Evolutionary conservation across 1,284 basidiomycete species (phyloP), one percentile per base, ranked within the genome.

Genomic region (Rhodotorula sp.): DNA sequence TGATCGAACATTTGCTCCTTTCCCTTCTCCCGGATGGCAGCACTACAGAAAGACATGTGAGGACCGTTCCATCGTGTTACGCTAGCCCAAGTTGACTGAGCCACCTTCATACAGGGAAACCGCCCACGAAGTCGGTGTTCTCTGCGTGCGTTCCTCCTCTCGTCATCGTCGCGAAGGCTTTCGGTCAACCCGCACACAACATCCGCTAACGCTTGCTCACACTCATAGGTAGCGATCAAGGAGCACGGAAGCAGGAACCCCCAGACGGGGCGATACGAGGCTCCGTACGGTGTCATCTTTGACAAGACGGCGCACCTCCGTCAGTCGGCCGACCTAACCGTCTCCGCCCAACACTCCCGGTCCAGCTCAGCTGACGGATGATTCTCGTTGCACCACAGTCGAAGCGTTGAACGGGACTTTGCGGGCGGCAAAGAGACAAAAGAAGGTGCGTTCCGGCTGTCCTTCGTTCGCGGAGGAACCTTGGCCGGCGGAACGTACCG

Each of bases 351-450:
- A 15, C 20, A 5, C 5, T 23, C 5, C 16, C 39, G 5, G 21
- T 43, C 7, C 7, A 20, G 16, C 23, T 52, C 8, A n/a, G 29
- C 34, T 15, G 29, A n/a, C 67, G 47, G 56, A 68, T 34, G 16
- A 3, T 6, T 4, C 12, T 0, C 21, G 7, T 12, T 15, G 16
- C 0, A 29, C 26, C 5, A 43, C 64, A 76, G 72, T 76, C 15
- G 75, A 76, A 59, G 75, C 75, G 6, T 57, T 76, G 23, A 76
- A 76, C 48, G 75, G 75, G 6, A 76, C 75, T 0, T 48, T 76
- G 18, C 46, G 75, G 18, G 64, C 75, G 3, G 75, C 73, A 6
- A 76, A 76, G 65, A 51, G 75, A 5, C 72, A 72, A 34, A 72
- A 74, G 59, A 74, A 74, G 68, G 75, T 72, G n/a, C 31, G 69